Percentiles rank a stretch among this genome's conserved stretches.
Evolutionary conservation across 805 yeast species (phyloP).

Genomic region (Teunomyces tritomae): DNA sequence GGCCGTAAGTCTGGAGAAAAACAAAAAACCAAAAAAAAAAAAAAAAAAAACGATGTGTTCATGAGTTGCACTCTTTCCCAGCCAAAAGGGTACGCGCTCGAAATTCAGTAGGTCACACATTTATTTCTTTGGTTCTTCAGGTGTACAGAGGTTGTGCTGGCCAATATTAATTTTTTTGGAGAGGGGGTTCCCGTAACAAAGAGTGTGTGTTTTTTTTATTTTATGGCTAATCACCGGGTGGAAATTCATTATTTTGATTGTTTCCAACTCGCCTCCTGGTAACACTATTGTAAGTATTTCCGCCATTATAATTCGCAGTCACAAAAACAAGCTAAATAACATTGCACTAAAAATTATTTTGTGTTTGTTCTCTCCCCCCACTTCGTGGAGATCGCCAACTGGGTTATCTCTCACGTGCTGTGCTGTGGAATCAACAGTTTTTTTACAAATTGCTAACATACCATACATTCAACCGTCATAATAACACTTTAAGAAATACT

Average conservation of each 20-base stretch:
- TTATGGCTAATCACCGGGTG: neutral
- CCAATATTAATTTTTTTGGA: neutral
- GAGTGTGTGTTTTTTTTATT: too few species aligned
- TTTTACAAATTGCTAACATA: conserved; percentile 1
- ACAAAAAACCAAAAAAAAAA: too few species aligned
- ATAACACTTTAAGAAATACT: neutral
- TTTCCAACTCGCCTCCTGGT: neutral
- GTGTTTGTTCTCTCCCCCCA: neutral
- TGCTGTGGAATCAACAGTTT: conserved; percentile 2
- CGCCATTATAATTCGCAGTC: neutral
- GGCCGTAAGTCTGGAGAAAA: too few species aligned
- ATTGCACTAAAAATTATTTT: neutral
- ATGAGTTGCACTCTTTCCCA: neutral
- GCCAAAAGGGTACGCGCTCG: neutral
- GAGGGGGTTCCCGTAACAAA: neutral
- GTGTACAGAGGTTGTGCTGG: too few species aligned
- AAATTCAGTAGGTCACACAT: conserved; percentile 2
- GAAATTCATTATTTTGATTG: too few species aligned
- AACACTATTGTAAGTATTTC: neutral
- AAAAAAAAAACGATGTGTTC: neutral
- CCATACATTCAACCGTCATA: neutral
- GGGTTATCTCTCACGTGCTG: conserved; percentile 4
- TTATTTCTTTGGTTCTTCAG: neutral
- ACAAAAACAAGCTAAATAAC: neutral
- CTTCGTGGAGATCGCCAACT: conserved; percentile 1